These are phyloP conservation scores for Sisymbrium altissimum DNA, from an alignment of 345 rosid species.

Conservation along the genomic window DNA sequence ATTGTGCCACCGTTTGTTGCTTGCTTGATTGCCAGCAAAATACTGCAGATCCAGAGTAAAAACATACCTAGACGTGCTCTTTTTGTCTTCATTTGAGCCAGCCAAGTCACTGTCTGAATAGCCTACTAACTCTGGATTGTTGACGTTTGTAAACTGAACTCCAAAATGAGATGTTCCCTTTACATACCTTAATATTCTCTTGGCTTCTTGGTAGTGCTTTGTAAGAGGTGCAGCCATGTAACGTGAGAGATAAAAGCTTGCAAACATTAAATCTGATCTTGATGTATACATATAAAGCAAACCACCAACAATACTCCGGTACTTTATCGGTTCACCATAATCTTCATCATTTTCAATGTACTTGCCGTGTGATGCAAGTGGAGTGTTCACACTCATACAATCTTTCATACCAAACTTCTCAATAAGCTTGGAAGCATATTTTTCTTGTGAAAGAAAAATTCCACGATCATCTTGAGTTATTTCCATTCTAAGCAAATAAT, in stretches of 20 bases:
- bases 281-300: background rate
- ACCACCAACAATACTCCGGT: background rate
- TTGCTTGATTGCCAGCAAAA: background rate
- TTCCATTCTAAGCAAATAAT: background rate
- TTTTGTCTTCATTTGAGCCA: background rate
- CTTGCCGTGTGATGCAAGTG: background rate
- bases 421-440: background rate
- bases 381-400: background rate
- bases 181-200: background rate
- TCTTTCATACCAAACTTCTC: background rate
- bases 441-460: background rate
- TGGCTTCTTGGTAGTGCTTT: background rate
- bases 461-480: background rate
- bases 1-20: background rate
- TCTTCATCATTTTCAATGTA: background rate
- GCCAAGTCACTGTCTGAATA: background rate
- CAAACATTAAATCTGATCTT: background rate
- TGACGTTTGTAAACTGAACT: background rate
- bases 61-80: background rate
- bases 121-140: background rate
- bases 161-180: background rate
- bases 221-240: background rate
- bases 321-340: background rate
- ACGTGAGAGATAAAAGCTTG: background rate
- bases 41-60: background rate